phyloP scores from a whole-genome alignment of 768 basidiomycete species.

The Mycena galericulata region DNA sequence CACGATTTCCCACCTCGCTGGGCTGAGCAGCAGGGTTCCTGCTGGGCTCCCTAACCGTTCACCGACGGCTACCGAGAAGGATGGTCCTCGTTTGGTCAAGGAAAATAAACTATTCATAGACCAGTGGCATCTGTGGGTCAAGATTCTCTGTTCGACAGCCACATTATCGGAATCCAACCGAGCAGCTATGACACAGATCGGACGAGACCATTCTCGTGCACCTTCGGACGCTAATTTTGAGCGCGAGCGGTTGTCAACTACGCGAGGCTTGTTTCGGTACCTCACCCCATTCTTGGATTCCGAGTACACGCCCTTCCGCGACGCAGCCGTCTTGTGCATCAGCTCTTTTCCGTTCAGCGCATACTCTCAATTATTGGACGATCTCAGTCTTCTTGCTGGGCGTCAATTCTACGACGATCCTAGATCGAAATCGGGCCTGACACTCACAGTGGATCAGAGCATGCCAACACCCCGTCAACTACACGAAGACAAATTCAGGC shows the following conservation, averaged over 20 bases:
- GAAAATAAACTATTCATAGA: constrained; percentile 73
- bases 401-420: constrained; percentile 88
- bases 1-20: constrained; percentile 78
- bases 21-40: constrained; percentile 71
- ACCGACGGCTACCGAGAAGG: constrained; percentile 56
- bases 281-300: constrained; percentile 90
- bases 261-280: constrained; percentile 85
- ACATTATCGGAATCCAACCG: constrained; percentile 70
- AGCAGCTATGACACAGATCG: constrained; percentile 63
- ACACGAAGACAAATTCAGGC: constrained; percentile 72
- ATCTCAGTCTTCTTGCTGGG: constrained; percentile 82
- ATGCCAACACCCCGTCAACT: constrained; percentile 65
- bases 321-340: constrained; percentile 89
- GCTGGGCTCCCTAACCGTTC: constrained; percentile 56
- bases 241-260: constrained; percentile 84
- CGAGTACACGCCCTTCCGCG: constrained; percentile 85
- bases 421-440: constrained; percentile 55
- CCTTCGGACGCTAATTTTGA: constrained; percentile 83
- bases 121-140: constrained; percentile 90
- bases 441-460: constrained; percentile 51
- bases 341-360: constrained; percentile 84
- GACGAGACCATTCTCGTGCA: constrained; percentile 75
- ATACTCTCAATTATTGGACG: constrained; percentile 86
- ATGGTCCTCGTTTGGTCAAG: constrained; percentile 61
- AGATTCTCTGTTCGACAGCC: constrained; percentile 87